Evolutionary conservation across 345 rosid genomes (phyloP), one percentile per base, ranked within the genome.

Genomic region (Gossypium rotundifolium): DNA sequence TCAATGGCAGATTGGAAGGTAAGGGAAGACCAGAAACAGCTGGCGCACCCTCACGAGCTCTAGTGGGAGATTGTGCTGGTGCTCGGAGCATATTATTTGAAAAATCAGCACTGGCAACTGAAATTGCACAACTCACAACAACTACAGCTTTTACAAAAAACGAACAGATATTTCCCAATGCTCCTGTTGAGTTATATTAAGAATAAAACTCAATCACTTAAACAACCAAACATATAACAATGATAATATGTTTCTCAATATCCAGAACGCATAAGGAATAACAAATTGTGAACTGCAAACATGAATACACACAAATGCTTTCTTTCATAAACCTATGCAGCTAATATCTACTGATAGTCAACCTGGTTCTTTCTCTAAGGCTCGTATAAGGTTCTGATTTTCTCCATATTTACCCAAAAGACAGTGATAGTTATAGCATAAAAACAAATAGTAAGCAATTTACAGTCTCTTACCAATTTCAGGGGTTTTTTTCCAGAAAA

Each of bases 1-100:
- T 67, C 72, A 29, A 77, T 20, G 84, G 88, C 79, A 78, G 17
- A 58, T 58, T 58, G 17, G 63, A 58, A 58, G 63, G 38, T 23
- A 58, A 70, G 51, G 93, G 91, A 18, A 83, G 75, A 83, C 81
- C 80, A 79, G 85, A 81, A 78, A 80, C 74, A 70, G 81, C 80
- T 64, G 83, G 87, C 44, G 87, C 76, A 74, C 69, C 81, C 77
- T 77, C 71, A 70, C 86, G 85, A 12, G 85, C 76, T 14, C 69
- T 64, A 23, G 57, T 62, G 38, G 89, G 89, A 78, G 91, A 82
- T 45, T 83, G 55, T 7, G 68, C 51, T 17, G 81, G 80, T 55
- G 82, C 85, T 77, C 76, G 73, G 59, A 73, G 73, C 4, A 53
- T 77, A 76, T 84, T 78, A 45, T 67, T 74, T 62, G 79, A 58